phyloP scores from a whole-genome alignment of 495 filamentous ascomycete species.

The Penicillium nucicola region DNA sequence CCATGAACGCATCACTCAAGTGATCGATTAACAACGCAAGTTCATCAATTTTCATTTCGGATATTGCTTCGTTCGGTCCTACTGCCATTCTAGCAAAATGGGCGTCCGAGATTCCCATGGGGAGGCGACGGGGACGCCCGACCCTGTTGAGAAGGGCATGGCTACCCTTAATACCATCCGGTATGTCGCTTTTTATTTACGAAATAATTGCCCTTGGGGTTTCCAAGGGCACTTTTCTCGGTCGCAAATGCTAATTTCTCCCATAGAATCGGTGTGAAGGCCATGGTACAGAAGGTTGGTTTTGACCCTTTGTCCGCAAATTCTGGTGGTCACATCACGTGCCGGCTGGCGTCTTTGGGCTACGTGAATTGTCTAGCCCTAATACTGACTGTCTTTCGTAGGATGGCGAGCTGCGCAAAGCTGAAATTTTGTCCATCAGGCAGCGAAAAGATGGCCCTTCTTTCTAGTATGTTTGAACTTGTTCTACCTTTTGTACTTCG shows the following conservation, averaged over 20 bases:
- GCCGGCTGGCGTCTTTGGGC: conserved; percentile 9
- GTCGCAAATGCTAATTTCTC: conserved; percentile 43
- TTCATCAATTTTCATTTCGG: conserved; percentile 25
- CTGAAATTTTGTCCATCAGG: conserved; percentile 87
- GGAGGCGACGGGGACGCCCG: conserved; percentile 53
- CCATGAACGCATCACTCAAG: not conserved
- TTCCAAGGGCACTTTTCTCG: conserved; percentile 31
- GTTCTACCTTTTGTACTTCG: not conserved
- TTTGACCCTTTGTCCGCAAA: conserved; percentile 8
- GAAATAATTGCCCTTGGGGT: not conserved
- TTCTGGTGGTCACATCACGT: conserved; percentile 34
- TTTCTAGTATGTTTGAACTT: conserved; percentile 61
- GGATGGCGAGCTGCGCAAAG: conserved; percentile 84
- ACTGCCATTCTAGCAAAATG: conserved; percentile 29
- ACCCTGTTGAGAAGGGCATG: conserved; percentile 69
- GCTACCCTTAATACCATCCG: conserved; percentile 75
- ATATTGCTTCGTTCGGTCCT: not conserved
- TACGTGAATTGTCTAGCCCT: not conserved
- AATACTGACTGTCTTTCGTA: conserved; percentile 27
- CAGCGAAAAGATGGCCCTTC: conserved; percentile 78
- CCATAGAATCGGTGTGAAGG: conserved; percentile 68
- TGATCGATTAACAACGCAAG: conserved; percentile 22
- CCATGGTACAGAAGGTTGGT: conserved; percentile 65
- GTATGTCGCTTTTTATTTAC: conserved; percentile 39
- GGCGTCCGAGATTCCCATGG: conserved; percentile 45